Conservation (phyloP, 345 rosid genomes). For the Chamaenerion angustifolium region DNA sequence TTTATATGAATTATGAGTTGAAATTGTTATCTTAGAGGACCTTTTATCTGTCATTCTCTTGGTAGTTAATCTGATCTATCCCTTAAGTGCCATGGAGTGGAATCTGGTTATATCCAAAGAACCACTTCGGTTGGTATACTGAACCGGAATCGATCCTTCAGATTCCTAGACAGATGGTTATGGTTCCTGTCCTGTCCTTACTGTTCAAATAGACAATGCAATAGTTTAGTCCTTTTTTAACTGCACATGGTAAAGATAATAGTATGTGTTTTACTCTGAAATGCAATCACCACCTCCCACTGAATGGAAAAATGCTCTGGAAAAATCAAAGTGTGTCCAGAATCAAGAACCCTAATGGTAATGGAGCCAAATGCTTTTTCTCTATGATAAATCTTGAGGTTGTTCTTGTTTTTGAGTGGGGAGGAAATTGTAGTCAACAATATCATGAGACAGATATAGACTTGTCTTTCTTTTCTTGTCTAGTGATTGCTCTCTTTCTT, state of each 20-base stretch:
- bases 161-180: too few relatives aligned
- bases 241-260: neutral
- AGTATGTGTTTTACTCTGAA: conserved; percentile 22
- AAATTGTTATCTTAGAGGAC: too few relatives aligned
- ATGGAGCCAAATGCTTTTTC: conserved; percentile 5
- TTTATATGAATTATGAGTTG: too few relatives aligned
- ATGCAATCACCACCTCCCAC: conserved; percentile 13
- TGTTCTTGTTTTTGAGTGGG: conserved; percentile 3
- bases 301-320: conserved; percentile 4
- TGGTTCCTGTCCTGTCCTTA: too few relatives aligned
- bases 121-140: too few relatives aligned
- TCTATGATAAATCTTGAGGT: neutral
- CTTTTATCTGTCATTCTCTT: too few relatives aligned
- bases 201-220: too few relatives aligned
- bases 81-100: too few relatives aligned
- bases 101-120: too few relatives aligned
- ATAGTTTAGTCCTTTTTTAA: too few relatives aligned
- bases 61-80: too few relatives aligned
- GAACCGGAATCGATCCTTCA: too few relatives aligned
- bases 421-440: conserved; percentile 25
- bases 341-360: neutral
- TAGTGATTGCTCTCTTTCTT: conserved; percentile 5
- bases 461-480: conserved; percentile 41
- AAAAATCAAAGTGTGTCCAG: conserved; percentile 2
- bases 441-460: conserved; percentile 36